Base-by-base conservation (phyloP, 306 rosid species). In the Rosa chinensis region DNA sequence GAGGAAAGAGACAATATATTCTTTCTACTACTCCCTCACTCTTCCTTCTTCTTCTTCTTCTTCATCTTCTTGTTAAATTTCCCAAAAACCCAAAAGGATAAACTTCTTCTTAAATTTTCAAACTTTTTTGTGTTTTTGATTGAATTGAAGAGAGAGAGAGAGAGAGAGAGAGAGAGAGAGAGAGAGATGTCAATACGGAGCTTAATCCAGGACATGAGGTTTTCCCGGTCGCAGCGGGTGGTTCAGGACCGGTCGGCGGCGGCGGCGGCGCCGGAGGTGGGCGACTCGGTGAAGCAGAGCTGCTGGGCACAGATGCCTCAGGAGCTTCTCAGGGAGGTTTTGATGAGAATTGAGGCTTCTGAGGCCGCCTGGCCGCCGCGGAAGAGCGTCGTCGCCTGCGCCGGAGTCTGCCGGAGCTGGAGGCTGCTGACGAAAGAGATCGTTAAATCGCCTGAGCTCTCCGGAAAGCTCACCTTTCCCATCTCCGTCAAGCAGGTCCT, bases 341-440 rank as follows among this genome's bases (percentile, higher is more conserved):
- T 96, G 43, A 10, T 87, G 69, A 82, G 92, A 73, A 88, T 96
- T 72, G 99, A 96, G 81, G 87, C 88, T 0, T 87, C 98, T 6
- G 99, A 96, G 86, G 86, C 67, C 21, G 58, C 89, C 3, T 96
- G 99, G 99, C 99, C 99, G 8, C 89, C 85, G 6, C 84, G 99
- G 64, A 89, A 86, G 86, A 89, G 78, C 81, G 99, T 96, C 6
- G 96, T 93, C 64, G 93, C 96, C 7, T 93, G 98, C 61, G 98
- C 99, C 39, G 97, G 98, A 21, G 99, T 96, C 0, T 93, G 99
- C 81, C 90, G 98, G 78, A 91, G 92, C 72, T 96, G 99, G 99
- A 87, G 99, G 23, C 74, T 80, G 20, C 85, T 91, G 77, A 90
- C 93, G 1, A 90, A 85, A 77, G 98, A 93, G 82, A 91, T 93